These are phyloP conservation scores for Scytalidium sp. DNA, from an alignment of 2,329 filamentous ascomycete genomes.

Conservation along the genomic window DNA sequence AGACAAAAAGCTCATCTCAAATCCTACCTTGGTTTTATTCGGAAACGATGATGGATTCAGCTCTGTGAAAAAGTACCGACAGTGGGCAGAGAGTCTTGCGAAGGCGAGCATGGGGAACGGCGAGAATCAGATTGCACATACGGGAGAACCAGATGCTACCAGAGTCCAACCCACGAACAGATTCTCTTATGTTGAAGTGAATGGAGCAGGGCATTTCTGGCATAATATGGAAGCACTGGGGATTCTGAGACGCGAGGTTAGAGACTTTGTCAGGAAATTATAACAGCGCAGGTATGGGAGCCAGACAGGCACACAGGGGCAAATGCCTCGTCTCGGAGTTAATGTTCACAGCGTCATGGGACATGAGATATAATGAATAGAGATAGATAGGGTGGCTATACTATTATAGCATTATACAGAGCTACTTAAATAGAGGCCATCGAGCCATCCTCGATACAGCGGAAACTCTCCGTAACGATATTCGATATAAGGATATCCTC, in stretches of 20 bases:
- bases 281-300: too few species aligned
- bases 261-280: constrained; percentile 12
- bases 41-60: constrained; percentile 76
- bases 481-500: constrained; percentile 1
- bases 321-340: too few species aligned
- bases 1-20: constrained; percentile 49
- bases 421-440: too few species aligned
- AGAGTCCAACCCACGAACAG: background rate
- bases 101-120: constrained; percentile 3
- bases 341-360: too few species aligned
- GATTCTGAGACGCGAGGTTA: constrained; percentile 18
- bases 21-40: constrained; percentile 67
- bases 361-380: too few species aligned
- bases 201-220: constrained; percentile 53
- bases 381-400: too few species aligned
- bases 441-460: too few species aligned
- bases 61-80: constrained; percentile 57
- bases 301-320: too few species aligned
- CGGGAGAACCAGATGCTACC: background rate
- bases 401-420: too few species aligned
- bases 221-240: constrained; percentile 18
- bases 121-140: background rate
- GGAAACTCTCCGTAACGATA: constrained; percentile 2
- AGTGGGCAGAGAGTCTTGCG: constrained; percentile 60
- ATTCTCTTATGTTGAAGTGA: constrained; percentile 41